Base-by-base conservation (phyloP, 208 protist species). In the Acanthamoeba lugdunensis region DNA sequence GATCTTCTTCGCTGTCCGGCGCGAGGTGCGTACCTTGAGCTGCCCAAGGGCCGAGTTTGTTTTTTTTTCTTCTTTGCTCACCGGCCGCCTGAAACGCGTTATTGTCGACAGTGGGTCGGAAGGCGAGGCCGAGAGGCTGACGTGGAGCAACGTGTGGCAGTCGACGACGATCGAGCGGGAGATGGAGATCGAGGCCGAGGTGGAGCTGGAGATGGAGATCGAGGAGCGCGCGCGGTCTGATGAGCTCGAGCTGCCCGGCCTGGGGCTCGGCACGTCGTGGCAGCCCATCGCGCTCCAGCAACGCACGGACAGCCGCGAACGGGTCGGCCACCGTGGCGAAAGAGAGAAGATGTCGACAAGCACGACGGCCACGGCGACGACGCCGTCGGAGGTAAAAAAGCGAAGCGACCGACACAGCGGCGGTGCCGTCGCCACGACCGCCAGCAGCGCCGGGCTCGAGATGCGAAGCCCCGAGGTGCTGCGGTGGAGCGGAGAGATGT, bases 181-280 rank as follows among this genome's bases (percentile, higher is more conserved):
- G 33, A 87, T 87, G 79, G 79, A 87, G 79, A 87, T 87, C 79
- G 50, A 87, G 28, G 79, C 79, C 52, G 79, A 87, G 79, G 79
- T 87, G 50, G 79, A 87, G 79, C 21, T 87, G 79, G 79, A 87
- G 52, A 87, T 87, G 79, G 79, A 87, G 79, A 56, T 87, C 28
- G 79, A 87, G 33, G 79, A 87, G 28, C 79, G 79, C 52, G 45
- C 79, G 23, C 79, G 79, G 9, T 65, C 79, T 2, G 79, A 87
- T 48, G 79, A 87, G 50, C 52, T 87, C 13, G 79, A 87, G 5
- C 52, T 63, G 30, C 25, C 75, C n/a, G 21, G 11, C 65, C 65
- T 71, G 2, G 69, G 65, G n/a, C 28, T 37, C 28, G 63, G 63
- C 63, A 30, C 63, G 63, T 13, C 75, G 75, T 84, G 75, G 75